Evolutionary conservation across 257 asterid genomes (phyloP).

Genomic region (Coffea canephora): DNA sequence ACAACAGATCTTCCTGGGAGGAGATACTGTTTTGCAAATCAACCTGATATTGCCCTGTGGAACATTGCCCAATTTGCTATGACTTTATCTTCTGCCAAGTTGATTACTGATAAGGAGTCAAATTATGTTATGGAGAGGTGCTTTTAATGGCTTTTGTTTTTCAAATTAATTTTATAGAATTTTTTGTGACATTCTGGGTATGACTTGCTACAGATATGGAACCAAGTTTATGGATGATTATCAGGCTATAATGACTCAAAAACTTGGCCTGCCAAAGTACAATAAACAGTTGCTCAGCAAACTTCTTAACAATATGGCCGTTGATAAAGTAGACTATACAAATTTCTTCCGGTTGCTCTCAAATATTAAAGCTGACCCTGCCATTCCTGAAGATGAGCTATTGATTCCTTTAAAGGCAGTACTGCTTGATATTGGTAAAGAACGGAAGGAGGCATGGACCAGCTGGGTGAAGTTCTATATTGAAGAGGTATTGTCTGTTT

Average conservation of each 20-base stretch:
- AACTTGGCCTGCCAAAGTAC: constrained; percentile 88
- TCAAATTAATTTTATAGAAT: constrained; percentile 5
- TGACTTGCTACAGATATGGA: constrained; percentile 59
- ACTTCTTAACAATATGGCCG: constrained; percentile 93
- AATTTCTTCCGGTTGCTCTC: constrained; percentile 93
- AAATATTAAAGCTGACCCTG: constrained; percentile 69
- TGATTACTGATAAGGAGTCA: constrained; percentile 75
- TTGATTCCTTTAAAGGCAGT: constrained; percentile 85
- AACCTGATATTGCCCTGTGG: constrained; percentile 97
- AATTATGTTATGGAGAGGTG: constrained; percentile 93
- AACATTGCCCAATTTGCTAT: constrained; percentile 81
- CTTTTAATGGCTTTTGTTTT: neutral
- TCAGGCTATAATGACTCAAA: constrained; percentile 89
- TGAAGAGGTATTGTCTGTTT: constrained; percentile 60
- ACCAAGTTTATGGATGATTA: constrained; percentile 91
- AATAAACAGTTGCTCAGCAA: constrained; percentile 80
- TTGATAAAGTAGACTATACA: constrained; percentile 98
- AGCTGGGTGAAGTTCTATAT: constrained; percentile 81
- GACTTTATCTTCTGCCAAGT: constrained; percentile 67
- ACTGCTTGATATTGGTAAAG: constrained; percentile 90
- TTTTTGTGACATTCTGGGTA: constrained; percentile 17
- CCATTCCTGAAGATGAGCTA: constrained; percentile 59
- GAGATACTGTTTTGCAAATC: constrained; percentile 96
- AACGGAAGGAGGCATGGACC: constrained; percentile 93
- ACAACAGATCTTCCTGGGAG: constrained; percentile 99